Evolutionary conservation across 352 stramenopile species (phyloP), one percentile per base, ranked within the genome.

Genomic region (Globisporangium splendens): DNA sequence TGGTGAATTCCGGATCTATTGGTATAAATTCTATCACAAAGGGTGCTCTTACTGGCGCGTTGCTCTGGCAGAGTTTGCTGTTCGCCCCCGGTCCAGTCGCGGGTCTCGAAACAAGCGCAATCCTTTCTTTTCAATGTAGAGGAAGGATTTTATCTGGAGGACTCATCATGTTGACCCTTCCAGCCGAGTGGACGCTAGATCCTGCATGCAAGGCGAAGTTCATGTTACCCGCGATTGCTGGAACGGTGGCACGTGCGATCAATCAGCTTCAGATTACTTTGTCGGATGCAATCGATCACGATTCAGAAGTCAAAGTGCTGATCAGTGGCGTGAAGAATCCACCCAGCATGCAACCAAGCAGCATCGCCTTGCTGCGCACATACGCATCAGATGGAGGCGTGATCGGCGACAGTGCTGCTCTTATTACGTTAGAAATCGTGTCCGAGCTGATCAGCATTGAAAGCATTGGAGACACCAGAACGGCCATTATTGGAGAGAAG

Each of bases 61-160:
- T 81, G 52, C 64, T 57, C 7, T 88, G 80, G 80, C 67, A 86
- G 46, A 77, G 69, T 22, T 52, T 66, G 5, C 22, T 76, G 33
- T 73, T 73, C 21, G 54, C 41, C 12, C 80, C 80, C 15, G 80
- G 80, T 8, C 72, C 77, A 28, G 80, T 90, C 15, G 76, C 80
- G 3, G 76, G 68, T 7, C 58, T 88, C 17, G 51, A 61, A 18
- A 87, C 73, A 0, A 84, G 59, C 1, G 73, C 76, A 3, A 65
- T 63, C 2, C 53, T 88, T 15, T 59, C 59, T 1, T 69, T 88
- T n/a, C 58, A 68, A 22, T 77, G 68, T 3, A 77, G 50, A 17
- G 80, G 80, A 1, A 63, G 65, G 20, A 70, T 90, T 12, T 42
- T 63, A 15, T 35, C 56, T 7, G 62, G 66, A 21, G 74, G 77